Percentiles rank a stretch among this genome's conserved stretches.
These are phyloP conservation scores for Populus hybrid DNA, from an alignment of 441 rosid genomes.

Conservation along the genomic window DNA sequence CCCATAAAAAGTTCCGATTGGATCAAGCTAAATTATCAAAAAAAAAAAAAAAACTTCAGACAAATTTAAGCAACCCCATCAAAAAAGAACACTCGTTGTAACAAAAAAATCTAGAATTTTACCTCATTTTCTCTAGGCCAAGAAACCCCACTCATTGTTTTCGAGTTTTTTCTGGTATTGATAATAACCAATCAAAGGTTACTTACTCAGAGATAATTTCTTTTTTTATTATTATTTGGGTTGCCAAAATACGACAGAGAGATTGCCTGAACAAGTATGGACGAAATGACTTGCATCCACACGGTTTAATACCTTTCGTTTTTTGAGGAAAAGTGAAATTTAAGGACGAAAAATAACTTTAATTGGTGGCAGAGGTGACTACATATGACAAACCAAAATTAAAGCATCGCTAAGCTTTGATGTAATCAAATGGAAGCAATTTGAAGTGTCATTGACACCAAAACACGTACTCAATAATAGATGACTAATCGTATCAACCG, in stretches of 20 bases:
- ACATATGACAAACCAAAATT: neutral
- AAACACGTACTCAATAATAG: neutral
- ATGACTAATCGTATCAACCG: neutral
- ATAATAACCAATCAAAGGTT: neutral
- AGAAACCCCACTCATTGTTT: slow-evolving; percentile 7
- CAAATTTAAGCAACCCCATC: neutral
- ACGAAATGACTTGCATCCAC: neutral
- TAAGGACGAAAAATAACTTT: too few species aligned
- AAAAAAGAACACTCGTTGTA: neutral
- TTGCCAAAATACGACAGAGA: neutral
- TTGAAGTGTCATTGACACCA: neutral
- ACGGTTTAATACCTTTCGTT: neutral
- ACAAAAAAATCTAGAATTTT: neutral
- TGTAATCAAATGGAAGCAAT: neutral
- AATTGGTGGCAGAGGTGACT: too few species aligned
- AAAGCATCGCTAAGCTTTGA: neutral
- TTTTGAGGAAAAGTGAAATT: too few species aligned
- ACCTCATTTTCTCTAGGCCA: slow-evolving; percentile 29
- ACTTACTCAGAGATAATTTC: neutral
- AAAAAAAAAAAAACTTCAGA: neutral
- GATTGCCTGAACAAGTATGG: neutral
- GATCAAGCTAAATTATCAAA: neutral
- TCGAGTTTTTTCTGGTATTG: neutral
- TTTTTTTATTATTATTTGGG: neutral
- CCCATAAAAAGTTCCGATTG: neutral